Evolutionary conservation across 176 grass and related monocot species (phyloP).

Genomic region (Stipa capillata): DNA sequence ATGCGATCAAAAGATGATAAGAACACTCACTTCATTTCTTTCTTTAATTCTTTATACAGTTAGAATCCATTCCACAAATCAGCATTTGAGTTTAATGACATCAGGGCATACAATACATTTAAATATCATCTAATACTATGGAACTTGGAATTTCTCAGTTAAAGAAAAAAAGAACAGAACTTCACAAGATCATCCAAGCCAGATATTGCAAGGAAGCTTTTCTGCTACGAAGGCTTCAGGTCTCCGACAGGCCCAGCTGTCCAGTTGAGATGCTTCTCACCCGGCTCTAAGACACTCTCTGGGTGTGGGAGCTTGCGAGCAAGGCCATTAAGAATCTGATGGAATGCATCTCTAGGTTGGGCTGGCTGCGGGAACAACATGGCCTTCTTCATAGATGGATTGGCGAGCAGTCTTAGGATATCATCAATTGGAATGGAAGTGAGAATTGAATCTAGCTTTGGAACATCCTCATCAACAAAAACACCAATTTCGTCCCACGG

Average conservation of each 20-base stretch:
- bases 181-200: neutral
- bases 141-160: neutral
- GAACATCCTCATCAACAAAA: slow-evolving; percentile 77
- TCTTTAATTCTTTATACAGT: slow-evolving; percentile 31
- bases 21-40: slow-evolving; percentile 16
- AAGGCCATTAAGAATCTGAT: slow-evolving; percentile 87
- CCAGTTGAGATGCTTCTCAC: slow-evolving; percentile 73
- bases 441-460: slow-evolving; percentile 68
- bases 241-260: slow-evolving; percentile 58
- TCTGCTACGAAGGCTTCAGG: slow-evolving; percentile 66
- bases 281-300: slow-evolving; percentile 39
- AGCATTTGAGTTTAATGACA: neutral
- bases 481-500: slow-evolving; percentile 92
- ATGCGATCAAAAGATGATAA: too few species aligned
- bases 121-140: slow-evolving; percentile 9
- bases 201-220: neutral
- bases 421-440: slow-evolving; percentile 73
- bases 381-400: slow-evolving; percentile 90
- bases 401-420: slow-evolving; percentile 71
- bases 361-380: slow-evolving; percentile 86
- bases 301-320: slow-evolving; percentile 77
- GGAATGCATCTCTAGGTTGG: slow-evolving; percentile 70
- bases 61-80: slow-evolving; percentile 9
- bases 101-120: neutral
- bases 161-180: slow-evolving; percentile 3